These are phyloP conservation scores for Aurantiochytrium sp. DNA, from an alignment of 108 stramenopile genomes.

Conservation along the genomic window DNA sequence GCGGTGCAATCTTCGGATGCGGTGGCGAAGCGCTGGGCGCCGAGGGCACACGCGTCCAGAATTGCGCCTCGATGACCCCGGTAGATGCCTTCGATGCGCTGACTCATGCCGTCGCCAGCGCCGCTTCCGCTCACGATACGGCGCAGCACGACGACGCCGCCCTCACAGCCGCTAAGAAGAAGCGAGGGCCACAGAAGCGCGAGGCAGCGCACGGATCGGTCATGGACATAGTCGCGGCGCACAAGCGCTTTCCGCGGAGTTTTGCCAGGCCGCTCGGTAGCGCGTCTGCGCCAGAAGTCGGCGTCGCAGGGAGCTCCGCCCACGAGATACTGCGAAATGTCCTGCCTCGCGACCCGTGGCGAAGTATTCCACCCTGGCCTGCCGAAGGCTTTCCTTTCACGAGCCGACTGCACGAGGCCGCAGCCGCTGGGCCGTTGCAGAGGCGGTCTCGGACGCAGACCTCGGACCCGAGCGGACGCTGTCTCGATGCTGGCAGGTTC, in stretches of 20 bases:
- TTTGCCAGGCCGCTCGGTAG: no score
- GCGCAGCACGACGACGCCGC: not conserved
- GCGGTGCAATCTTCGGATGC: not conserved
- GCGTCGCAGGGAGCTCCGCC: not conserved
- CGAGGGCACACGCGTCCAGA: not conserved
- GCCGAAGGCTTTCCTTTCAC: not conserved
- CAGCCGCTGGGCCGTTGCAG: no score
- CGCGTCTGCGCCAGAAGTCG: not conserved
- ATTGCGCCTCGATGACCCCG: not conserved
- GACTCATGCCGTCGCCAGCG: not conserved
- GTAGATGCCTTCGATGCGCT: not conserved
- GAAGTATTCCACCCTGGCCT: not conserved
- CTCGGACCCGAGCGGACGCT: no score
- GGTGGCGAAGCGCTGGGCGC: not conserved
- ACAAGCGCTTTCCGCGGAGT: not conserved
- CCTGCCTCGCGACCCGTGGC: not conserved
- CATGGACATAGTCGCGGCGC: not conserved
- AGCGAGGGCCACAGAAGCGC: not conserved
- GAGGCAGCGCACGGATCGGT: not conserved
- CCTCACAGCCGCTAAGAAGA: not conserved
- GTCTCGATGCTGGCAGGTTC: no score
- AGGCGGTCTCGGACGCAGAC: no score
- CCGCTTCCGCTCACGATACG: not conserved
- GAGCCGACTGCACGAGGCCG: not conserved
- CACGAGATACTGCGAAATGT: not conserved